A percentile compares a stretch with the other conserved stretches of the same genome.
phyloP scores from a whole-genome alignment of 1,139 yeast species.

The Hemisphaericaspora lyxosophila region DNA sequence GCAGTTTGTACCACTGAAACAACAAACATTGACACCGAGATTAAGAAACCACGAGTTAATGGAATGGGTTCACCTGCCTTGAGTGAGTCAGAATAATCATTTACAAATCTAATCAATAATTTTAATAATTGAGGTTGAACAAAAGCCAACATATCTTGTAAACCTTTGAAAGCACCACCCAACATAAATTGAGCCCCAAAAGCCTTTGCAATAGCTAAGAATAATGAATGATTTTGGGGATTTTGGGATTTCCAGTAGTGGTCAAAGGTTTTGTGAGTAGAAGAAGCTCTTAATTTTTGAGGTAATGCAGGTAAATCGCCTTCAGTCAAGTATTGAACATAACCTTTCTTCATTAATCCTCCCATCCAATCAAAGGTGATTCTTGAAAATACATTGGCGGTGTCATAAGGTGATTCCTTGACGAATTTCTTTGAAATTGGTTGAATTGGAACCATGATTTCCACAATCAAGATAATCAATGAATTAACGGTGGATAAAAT shows the following conservation, averaged over 20 bases:
- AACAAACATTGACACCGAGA: conserved; percentile 79
- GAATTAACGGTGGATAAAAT: conserved; percentile 51
- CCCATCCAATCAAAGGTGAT: conserved; percentile 93
- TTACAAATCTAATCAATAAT: conserved; percentile 75
- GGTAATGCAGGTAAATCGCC: conserved; percentile 84
- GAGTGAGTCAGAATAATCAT: conserved; percentile 58
- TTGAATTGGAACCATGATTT: conserved; percentile 49
- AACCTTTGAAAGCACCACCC: conserved; percentile 75
- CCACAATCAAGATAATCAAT: conserved; percentile 51
- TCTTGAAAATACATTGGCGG: conserved; percentile 77
- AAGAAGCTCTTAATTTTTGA: conserved; percentile 52
- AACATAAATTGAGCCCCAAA: conserved; percentile 69
- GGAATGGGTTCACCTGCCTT: conserved; percentile 48
- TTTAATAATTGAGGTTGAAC: conserved; percentile 86
- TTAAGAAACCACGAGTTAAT: conserved; percentile 76
- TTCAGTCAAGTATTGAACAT: conserved; percentile 67
- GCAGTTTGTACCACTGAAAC: conserved; percentile 84
- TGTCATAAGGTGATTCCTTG: conserved; percentile 63
- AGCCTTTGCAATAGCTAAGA: conserved; percentile 59
- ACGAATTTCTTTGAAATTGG: conserved; percentile 36
- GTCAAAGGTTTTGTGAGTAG: conserved; percentile 51
- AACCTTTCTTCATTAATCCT: conserved; percentile 83
- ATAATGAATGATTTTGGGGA: conserved; percentile 58
- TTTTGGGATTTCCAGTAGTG: conserved; percentile 58
- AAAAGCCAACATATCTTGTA: conserved; percentile 81